phyloP scores from a whole-genome alignment of 495 filamentous ascomycete genomes.

The Xylaria longipes region DNA sequence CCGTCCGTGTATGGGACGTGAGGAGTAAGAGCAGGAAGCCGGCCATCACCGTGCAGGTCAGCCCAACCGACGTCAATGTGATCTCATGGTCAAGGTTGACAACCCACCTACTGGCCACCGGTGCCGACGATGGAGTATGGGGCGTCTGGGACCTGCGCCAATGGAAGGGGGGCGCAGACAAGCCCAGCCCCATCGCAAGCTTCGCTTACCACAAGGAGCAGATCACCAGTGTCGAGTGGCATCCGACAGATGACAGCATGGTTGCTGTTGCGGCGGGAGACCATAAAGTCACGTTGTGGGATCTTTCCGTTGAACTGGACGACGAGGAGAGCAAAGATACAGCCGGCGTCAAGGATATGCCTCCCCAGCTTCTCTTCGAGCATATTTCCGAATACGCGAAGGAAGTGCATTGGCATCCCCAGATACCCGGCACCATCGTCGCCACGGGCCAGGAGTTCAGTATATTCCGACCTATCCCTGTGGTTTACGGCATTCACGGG shows the following conservation, averaged over 20 bases:
- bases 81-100: slow-evolving; percentile 91
- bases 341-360: slow-evolving; percentile 85
- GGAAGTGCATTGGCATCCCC: slow-evolving; percentile 95
- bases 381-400: slow-evolving; percentile 95
- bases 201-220: slow-evolving; percentile 96
- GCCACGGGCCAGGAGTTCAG: slow-evolving; percentile 88
- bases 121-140: slow-evolving; percentile 93
- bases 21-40: slow-evolving; percentile 85
- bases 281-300: slow-evolving; percentile 94
- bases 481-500: slow-evolving; percentile 42
- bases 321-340: slow-evolving; percentile 94
- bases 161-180: slow-evolving; percentile 69
- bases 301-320: slow-evolving; percentile 93
- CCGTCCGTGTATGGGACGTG: slow-evolving; percentile 93
- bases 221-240: slow-evolving; percentile 96
- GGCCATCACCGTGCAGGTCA: slow-evolving; percentile 84
- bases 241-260: slow-evolving; percentile 94
- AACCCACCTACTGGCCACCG: slow-evolving; percentile 86
- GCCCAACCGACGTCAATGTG: slow-evolving; percentile 88
- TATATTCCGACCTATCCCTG: slow-evolving; percentile 69
- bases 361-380: slow-evolving; percentile 92
- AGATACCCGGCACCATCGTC: slow-evolving; percentile 90
- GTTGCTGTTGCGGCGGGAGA: slow-evolving; percentile 91
- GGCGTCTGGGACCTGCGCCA: slow-evolving; percentile 94
- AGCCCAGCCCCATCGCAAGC: slow-evolving; percentile 77